Evolutionary conservation across 306 rosid genomes (phyloP), one percentile per base, ranked within the genome.

Genomic region (Dryas octopetala): DNA sequence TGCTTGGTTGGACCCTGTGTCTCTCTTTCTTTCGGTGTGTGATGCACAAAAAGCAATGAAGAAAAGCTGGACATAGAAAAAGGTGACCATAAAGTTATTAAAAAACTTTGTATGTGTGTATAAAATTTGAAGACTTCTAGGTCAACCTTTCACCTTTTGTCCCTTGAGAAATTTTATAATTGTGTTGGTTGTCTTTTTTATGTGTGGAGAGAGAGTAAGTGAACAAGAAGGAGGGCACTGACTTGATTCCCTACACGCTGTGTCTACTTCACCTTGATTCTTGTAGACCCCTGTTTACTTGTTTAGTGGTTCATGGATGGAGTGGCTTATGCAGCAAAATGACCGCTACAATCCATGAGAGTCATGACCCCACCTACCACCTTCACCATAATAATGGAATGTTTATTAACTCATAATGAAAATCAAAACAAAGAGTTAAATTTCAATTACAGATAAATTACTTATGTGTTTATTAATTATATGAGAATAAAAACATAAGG

Each of bases 41-140:
- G 81, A 60, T 49, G 86, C 80, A 70, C 75, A 74, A 74, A 78
- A 62, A 70, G 62, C 77, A 74, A 78, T 63, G 80, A n/a, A 74
- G 53, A 69, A 58, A 74, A 70, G 73, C n/a, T 53, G 57, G 64
- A 40, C 11, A 49, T 47, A 26, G 59, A 45, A 62, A 68, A 63
- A 52, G 49, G 73, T 32, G 17, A 50, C 16, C 32, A 62, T 67
- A 41, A 78, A 13, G 57, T 41, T 32, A 59, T 9, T 16, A 17
- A 75, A 44, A 74, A 65, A 16, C 43, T 75, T 52, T 63, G 58
- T 44, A 38, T 5, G 6, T 43, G 12, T 79, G 47, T 49, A 68
- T 43, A 61, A 32, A 61, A 46, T 65, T 46, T 63, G 50, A 13
- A 7, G 50, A 62, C 44, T 57, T 51, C 16, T 73, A 52, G 78